These are phyloP conservation scores for Camelina neglecta DNA, from an alignment of 345 rosid species.

Conservation along the genomic window DNA sequence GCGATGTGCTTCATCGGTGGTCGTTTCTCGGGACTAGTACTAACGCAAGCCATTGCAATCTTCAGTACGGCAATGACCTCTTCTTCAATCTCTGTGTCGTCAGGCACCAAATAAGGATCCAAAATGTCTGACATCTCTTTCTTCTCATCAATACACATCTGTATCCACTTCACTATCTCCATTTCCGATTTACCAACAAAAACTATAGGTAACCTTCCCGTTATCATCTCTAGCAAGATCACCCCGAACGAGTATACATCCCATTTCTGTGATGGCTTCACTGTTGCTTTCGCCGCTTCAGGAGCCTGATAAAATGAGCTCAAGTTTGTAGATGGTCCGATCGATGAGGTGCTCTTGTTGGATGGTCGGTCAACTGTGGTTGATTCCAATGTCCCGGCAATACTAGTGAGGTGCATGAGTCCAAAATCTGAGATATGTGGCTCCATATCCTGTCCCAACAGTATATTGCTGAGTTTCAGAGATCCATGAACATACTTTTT, in stretches of 20 bases:
- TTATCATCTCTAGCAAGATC: constrained; percentile 86
- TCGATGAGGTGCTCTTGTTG: constrained; percentile 50
- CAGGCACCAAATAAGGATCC: constrained; percentile 76
- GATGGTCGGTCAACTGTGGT: constrained; percentile 57
- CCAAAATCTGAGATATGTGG: constrained; percentile 87
- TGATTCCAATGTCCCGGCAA: constrained; percentile 75
- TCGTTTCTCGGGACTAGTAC: constrained; percentile 70
- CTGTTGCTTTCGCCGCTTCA: constrained; percentile 69
- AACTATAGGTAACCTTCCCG: constrained; percentile 67
- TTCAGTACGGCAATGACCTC: constrained; percentile 80
- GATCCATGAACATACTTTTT: constrained; percentile 93
- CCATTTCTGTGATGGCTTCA: constrained; percentile 96
- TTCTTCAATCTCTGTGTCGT: constrained; percentile 76
- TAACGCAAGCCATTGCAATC: constrained; percentile 81
- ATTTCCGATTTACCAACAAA: constrained; percentile 64
- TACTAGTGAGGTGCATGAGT: constrained; percentile 86
- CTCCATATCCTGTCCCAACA: constrained; percentile 75
- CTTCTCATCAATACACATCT: constrained; percentile 88
- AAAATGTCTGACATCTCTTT: constrained; percentile 76
- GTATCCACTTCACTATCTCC: constrained; percentile 86
- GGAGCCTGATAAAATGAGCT: constrained; percentile 84
- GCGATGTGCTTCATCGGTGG: constrained; percentile 77
- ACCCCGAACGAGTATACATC: constrained; percentile 92
- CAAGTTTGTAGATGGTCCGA: constrained; percentile 52
- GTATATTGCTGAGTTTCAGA: constrained; percentile 75